phyloP scores from a whole-genome alignment of 192 early-diverging fungal species.

The Gigaspora rosea region DNA sequence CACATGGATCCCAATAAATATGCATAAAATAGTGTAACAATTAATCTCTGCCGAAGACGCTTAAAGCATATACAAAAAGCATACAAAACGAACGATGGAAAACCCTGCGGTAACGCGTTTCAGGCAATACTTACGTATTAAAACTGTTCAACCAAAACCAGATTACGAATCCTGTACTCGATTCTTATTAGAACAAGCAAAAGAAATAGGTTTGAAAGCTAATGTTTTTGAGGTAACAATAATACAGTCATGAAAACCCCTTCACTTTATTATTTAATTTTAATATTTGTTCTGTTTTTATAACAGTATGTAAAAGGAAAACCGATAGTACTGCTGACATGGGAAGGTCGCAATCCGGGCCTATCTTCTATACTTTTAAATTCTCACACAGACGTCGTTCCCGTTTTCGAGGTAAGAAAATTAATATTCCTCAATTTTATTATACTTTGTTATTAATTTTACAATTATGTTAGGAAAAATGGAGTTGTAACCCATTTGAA shows the following conservation, averaged over 20 bases:
- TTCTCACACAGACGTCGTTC: constrained; percentile 90
- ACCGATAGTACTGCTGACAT: constrained; percentile 74
- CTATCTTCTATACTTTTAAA: constrained; percentile 73
- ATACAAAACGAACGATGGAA: constrained; percentile 28
- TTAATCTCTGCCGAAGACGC: too few species aligned
- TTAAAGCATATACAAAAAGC: too few species aligned
- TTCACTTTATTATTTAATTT: background rate
- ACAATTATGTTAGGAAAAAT: constrained; percentile 48
- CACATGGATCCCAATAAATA: too few species aligned
- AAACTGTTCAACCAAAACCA: constrained; percentile 83
- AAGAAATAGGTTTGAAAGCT: constrained; percentile 67
- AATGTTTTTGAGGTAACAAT: constrained; percentile 40
- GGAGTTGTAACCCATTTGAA: constrained; percentile 78
- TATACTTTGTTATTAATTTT: background rate
- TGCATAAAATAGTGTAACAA: too few species aligned
- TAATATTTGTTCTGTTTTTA: background rate
- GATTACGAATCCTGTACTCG: constrained; percentile 68
- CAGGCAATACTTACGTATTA: constrained; percentile 81
- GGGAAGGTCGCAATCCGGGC: constrained; percentile 58
- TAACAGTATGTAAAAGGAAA: constrained; percentile 63
- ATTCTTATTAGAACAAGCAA: constrained; percentile 68
- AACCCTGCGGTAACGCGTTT: constrained; percentile 68
- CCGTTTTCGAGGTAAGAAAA: constrained; percentile 59
- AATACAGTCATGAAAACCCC: background rate
- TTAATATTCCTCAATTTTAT: background rate